These are phyloP conservation scores for Cucurbita maxima DNA, from an alignment of 306 rosid genomes.

Conservation along the genomic window DNA sequence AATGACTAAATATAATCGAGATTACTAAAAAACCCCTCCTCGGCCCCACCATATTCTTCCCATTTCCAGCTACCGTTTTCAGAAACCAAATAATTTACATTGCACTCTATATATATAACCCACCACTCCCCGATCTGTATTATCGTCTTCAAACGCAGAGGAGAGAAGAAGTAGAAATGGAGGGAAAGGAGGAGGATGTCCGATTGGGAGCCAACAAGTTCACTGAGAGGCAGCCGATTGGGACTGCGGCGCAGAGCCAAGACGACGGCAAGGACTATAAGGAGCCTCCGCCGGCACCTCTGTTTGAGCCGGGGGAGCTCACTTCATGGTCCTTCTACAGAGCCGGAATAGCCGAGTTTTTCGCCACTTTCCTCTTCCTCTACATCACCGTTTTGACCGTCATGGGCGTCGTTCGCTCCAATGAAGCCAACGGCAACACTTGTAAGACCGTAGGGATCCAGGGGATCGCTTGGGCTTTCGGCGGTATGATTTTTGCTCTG, in stretches of 20 bases:
- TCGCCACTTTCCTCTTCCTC: slow-evolving; percentile 41
- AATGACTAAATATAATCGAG: too few species aligned
- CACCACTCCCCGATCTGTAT: background rate
- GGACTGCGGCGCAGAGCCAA: slow-evolving; percentile 56
- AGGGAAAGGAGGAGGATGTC: slow-evolving; percentile 76
- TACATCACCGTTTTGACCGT: slow-evolving; percentile 42
- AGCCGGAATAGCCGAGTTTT: slow-evolving; percentile 46
- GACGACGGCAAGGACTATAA: slow-evolving; percentile 63
- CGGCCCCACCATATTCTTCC: background rate
- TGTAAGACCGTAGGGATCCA: slow-evolving; percentile 51
- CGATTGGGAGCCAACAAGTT: slow-evolving; percentile 76
- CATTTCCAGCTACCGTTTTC: background rate
- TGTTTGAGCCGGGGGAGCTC: slow-evolving; percentile 64
- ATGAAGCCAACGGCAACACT: background rate
- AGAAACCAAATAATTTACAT: background rate
- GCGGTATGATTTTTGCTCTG: slow-evolving; percentile 91
- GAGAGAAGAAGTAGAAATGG: slow-evolving; percentile 25
- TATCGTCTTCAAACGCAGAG: background rate
- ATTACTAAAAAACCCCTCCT: background rate
- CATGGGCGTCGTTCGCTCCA: slow-evolving; percentile 25
- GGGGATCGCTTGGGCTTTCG: slow-evolving; percentile 78
- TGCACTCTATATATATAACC: background rate
- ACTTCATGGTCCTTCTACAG: slow-evolving; percentile 66
- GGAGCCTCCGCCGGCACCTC: slow-evolving; percentile 51
- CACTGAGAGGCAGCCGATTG: slow-evolving; percentile 69